Evolutionary conservation across 2,329 filamentous ascomycete species (phyloP), one percentile per base, ranked within the genome.

Genomic region (Hymenotorrendiella dingleyae): DNA sequence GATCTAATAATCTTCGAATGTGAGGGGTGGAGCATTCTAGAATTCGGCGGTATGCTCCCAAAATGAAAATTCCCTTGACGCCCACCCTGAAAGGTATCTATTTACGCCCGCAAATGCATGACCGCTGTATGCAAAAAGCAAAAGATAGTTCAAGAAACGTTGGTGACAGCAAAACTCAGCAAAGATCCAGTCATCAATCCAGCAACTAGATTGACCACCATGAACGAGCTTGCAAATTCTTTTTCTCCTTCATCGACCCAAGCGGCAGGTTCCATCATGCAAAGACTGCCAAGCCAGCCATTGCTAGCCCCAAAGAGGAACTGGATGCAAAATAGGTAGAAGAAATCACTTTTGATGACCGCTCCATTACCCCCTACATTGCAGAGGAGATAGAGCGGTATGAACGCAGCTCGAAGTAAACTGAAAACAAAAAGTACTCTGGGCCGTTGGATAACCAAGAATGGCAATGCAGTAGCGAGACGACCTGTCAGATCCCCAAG

Each of bases 151-250:
- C 35, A 45, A 6, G 11, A 20, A 12, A 53, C 43, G 4, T 44
- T 44, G 0, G 82, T 75, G 49, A 79, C 78, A 8, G 80, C 72
- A 64, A 97, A 98, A 62, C 90, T 97, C 61, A 94, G 64, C 56
- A 97, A 64, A 66, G 91, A 97, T n/a, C 93, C 93, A 19, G 74
- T 72, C 2, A 88, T 78, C 64, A 97, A 66, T 0, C 93, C 93
- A 4, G 77, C 79, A 14, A 96, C 86, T n/a, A 97, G 76, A 62
- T 84, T 88, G 50, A 96, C 64, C 3, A 86, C 84, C 93, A 98
- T 97, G 62, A 97, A 97, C 1, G 85, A 88, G 35, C 91, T 93
- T 0, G 89, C 82, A 5, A 88, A 90, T 67, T 95, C 89, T 24
- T 85, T 74, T 68, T 98, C 91, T 8, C 82, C 80, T 2, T 83